Percentiles rank a stretch among this genome's conserved stretches.
These are phyloP conservation scores for Trichoderma sp. DNA, from an alignment of 2,329 filamentous ascomycete genomes.

Conservation along the genomic window DNA sequence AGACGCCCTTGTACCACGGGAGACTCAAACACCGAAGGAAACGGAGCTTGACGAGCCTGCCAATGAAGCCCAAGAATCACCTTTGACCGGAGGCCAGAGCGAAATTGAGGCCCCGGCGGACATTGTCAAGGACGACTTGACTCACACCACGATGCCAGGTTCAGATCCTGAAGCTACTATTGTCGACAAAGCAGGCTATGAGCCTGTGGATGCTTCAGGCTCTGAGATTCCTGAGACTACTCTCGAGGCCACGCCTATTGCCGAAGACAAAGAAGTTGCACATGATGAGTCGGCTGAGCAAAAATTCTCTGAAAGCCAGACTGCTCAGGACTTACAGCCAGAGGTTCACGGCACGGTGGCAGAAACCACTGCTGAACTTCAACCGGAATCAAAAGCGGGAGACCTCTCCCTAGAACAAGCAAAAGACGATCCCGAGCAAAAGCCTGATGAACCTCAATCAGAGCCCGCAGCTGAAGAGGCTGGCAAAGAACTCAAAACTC, in stretches of 20 bases:
- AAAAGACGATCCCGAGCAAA: slow-evolving; percentile 28
- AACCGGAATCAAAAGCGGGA: neutral
- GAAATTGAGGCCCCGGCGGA: slow-evolving; percentile 4
- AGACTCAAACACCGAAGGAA: slow-evolving; percentile 10
- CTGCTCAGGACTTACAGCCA: no score
- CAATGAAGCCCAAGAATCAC: slow-evolving; percentile 1
- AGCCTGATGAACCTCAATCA: neutral
- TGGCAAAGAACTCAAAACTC: neutral
- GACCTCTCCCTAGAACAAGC: slow-evolving; percentile 3
- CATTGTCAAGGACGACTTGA: neutral
- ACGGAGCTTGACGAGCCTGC: neutral
- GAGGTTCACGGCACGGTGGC: no score
- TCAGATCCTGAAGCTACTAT: neutral
- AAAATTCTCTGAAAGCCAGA: no score
- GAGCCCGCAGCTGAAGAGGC: neutral
- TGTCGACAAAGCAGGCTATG: neutral
- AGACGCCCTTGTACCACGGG: neutral
- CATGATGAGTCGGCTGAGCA: no score
- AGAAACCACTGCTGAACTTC: no score
- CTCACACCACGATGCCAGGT: neutral
- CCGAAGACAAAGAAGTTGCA: neutral
- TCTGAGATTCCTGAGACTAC: neutral
- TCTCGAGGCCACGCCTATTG: neutral
- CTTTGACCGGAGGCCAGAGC: neutral
- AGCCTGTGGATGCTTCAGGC: slow-evolving; percentile 1